These are phyloP conservation scores for Teunomyces atbi DNA, from an alignment of 805 yeast species.

Conservation along the genomic window DNA sequence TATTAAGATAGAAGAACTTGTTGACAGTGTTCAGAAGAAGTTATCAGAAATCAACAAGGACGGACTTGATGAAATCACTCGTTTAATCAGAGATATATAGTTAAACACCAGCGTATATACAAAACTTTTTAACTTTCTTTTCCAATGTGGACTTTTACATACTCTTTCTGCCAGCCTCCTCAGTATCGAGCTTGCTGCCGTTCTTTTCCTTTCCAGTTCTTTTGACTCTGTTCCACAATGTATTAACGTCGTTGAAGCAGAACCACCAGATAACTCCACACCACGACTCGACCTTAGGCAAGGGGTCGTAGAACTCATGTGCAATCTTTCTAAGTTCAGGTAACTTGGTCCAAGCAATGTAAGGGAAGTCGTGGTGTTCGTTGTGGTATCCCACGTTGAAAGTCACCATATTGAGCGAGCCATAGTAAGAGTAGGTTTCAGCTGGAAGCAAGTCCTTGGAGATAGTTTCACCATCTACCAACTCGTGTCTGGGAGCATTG, in stretches of 20 bases:
- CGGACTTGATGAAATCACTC: conserved; percentile 64
- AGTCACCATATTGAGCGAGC: conserved; percentile 69
- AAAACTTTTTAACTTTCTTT: not conserved
- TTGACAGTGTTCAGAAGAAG: conserved; percentile 43
- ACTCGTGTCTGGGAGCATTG: conserved; percentile 39
- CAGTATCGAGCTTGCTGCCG: conserved; percentile 25
- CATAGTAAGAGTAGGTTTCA: conserved; percentile 89
- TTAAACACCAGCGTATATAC: conserved; percentile 1
- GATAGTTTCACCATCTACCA: conserved; percentile 20
- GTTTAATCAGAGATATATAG: conserved; percentile 58
- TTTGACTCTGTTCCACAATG: conserved; percentile 80
- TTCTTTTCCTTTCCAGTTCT: conserved; percentile 45
- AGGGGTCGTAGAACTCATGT: conserved; percentile 73
- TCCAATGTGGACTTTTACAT: not conserved
- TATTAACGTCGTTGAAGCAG: conserved; percentile 62
- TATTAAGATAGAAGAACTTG: conserved; percentile 59
- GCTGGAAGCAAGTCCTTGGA: conserved; percentile 44
- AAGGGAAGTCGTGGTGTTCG: conserved; percentile 96
- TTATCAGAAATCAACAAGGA: conserved; percentile 41
- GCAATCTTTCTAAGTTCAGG: conserved; percentile 67
- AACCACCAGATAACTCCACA: conserved; percentile 71
- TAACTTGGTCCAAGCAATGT: conserved; percentile 83
- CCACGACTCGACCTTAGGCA: conserved; percentile 81
- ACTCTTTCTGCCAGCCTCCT: not conserved
- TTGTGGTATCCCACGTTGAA: conserved; percentile 95